phyloP scores from a whole-genome alignment of 148 eudicot species.

The Rhododendron mucronatum region DNA sequence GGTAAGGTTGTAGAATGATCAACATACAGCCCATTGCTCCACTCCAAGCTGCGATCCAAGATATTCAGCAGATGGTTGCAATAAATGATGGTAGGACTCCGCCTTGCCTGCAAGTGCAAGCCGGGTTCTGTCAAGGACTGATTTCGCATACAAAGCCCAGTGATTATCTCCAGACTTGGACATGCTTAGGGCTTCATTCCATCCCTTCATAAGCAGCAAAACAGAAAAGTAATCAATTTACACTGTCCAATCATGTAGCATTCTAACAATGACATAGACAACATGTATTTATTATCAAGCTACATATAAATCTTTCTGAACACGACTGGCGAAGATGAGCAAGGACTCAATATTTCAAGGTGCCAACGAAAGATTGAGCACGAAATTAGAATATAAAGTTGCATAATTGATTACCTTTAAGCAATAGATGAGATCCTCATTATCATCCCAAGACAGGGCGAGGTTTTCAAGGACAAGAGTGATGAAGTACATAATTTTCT shows the following conservation, averaged over 20 bases:
- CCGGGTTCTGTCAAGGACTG: slow-evolving; percentile 94
- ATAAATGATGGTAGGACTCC: slow-evolving; percentile 68
- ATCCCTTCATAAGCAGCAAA: slow-evolving; percentile 51
- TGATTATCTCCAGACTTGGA: slow-evolving; percentile 48
- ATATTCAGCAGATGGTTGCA: slow-evolving; percentile 98
- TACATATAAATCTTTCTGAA: not conserved
- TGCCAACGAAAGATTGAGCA: not conserved
- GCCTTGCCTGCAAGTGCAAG: slow-evolving; percentile 86
- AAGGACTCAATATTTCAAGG: not conserved
- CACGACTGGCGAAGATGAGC: not conserved
- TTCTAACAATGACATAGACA: not conserved
- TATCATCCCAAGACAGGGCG: slow-evolving; percentile 74
- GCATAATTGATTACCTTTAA: slow-evolving; percentile 53
- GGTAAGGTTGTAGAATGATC: not conserved
- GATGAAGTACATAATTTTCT: slow-evolving; percentile 94
- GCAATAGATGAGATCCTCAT: slow-evolving; percentile 91
- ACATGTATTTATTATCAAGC: not conserved
- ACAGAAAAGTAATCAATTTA: not conserved
- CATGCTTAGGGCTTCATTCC: slow-evolving; percentile 74
- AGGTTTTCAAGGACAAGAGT: slow-evolving; percentile 87
- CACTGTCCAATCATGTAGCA: not conserved
- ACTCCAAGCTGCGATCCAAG: slow-evolving; percentile 89
- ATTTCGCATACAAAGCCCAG: slow-evolving; percentile 94
- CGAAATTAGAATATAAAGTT: not conserved
- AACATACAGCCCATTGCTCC: slow-evolving; percentile 91